phyloP scores from a whole-genome alignment of 805 yeast genomes.

The Kodamaea kakaduensis region DNA sequence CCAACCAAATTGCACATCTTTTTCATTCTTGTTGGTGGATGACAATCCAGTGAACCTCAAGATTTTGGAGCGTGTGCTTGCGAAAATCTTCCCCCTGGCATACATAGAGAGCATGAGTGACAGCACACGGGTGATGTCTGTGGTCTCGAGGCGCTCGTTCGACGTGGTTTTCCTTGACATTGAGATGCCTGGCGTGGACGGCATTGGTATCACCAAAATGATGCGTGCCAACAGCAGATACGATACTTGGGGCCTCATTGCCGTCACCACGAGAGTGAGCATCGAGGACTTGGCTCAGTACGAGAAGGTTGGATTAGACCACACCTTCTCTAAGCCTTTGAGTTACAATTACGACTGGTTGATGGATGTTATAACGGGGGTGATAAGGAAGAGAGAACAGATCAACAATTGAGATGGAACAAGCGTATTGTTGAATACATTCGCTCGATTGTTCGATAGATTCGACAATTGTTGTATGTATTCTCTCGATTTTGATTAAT shows the following conservation, averaged over 20 bases:
- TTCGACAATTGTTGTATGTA: too few relatives aligned
- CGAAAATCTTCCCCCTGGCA: constrained; percentile 32
- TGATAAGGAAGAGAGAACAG: constrained; percentile 10
- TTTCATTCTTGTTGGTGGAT: constrained; percentile 32
- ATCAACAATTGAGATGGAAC: too few relatives aligned
- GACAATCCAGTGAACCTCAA: constrained; percentile 40
- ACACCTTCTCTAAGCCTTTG: constrained; percentile 40
- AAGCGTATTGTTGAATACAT: too few relatives aligned
- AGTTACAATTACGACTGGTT: constrained; percentile 17
- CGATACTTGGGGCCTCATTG: constrained; percentile 30
- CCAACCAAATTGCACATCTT: constrained; percentile 13
- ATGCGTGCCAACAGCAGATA: constrained; percentile 9
- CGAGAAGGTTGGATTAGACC: constrained; percentile 35
- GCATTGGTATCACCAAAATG: constrained; percentile 32
- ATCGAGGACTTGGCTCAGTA: constrained; percentile 28
- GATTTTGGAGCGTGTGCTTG: constrained; percentile 30
- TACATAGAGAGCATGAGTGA: constrained; percentile 27
- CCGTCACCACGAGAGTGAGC: constrained; percentile 36
- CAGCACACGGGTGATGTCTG: constrained; percentile 23
- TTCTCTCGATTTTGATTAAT: too few relatives aligned
- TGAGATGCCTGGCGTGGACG: constrained; percentile 43
- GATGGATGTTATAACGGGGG: constrained; percentile 17
- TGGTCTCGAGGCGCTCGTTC: constrained; percentile 16
- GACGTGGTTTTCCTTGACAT: constrained; percentile 40
- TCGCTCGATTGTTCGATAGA: too few relatives aligned